Percentiles rank a stretch among this genome's conserved stretches.
Evolutionary conservation across 768 basidiomycete species (phyloP).

Genomic region (Phylloporus sp.): DNA sequence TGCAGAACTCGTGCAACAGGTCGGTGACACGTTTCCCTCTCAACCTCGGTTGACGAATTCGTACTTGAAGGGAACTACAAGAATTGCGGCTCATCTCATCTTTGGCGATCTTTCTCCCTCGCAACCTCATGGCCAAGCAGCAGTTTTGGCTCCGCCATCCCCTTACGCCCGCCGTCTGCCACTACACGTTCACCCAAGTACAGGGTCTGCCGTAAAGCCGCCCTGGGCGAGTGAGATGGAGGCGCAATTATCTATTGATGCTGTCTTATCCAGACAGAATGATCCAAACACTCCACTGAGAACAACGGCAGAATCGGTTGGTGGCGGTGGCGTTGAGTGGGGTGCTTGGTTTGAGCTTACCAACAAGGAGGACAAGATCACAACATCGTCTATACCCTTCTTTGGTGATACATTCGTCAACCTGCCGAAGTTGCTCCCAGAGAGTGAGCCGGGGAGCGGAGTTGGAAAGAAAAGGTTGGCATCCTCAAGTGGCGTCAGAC

Average conservation of each 20-base stretch:
- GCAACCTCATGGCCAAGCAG: slow-evolving; percentile 13
- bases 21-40: slow-evolving; percentile 25
- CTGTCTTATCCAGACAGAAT: slow-evolving; percentile 39
- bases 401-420: slow-evolving; percentile 53
- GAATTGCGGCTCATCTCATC: slow-evolving; percentile 51
- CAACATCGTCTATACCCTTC: slow-evolving; percentile 48
- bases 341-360: slow-evolving; percentile 50
- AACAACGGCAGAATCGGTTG: slow-evolving; percentile 38
- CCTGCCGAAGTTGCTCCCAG: slow-evolving; percentile 45
- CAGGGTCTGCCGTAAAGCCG: slow-evolving; percentile 23
- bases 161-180: slow-evolving; percentile 59
- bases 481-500: neutral
- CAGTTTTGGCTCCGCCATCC: slow-evolving; percentile 46
- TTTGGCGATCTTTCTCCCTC: slow-evolving; percentile 46
- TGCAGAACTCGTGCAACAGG: slow-evolving; percentile 58
- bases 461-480: slow-evolving; percentile 11
- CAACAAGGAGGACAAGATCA: slow-evolving; percentile 46
- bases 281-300: slow-evolving; percentile 34
- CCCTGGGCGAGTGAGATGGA: slow-evolving; percentile 37
- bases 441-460: slow-evolving; percentile 36
- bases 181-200: slow-evolving; percentile 50
- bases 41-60: neutral
- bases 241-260: slow-evolving; percentile 40
- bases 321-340: slow-evolving; percentile 55
- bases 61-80: slow-evolving; percentile 39